Conservation (phyloP, 2,329 filamentous ascomycete species). For the Aspergillus quadrilineatus region DNA sequence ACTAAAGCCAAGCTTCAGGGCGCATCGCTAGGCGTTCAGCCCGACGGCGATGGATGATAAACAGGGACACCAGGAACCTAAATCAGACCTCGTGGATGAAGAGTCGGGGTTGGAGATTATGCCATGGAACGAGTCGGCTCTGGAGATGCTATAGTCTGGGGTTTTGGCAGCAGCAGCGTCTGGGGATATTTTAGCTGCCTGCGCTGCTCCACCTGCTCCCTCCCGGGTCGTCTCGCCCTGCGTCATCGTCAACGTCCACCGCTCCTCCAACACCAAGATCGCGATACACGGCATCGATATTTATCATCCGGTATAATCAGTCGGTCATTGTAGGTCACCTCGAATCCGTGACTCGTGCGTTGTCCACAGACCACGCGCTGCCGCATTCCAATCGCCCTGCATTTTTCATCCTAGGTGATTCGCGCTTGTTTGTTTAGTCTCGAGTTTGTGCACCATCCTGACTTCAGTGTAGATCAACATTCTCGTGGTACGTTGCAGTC, state of each 20-base stretch:
- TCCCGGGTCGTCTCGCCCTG: background rate
- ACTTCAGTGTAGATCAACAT: conserved; percentile 19
- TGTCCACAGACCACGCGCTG: background rate
- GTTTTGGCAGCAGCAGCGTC: background rate
- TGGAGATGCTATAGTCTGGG: background rate
- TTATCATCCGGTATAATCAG: conserved; percentile 14
- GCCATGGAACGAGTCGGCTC: background rate
- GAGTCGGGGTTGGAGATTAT: background rate
- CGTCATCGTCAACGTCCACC: conserved; percentile 5
- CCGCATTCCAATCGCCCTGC: conserved; percentile 24
- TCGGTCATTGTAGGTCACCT: conserved; percentile 10
- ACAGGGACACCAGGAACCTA: background rate
- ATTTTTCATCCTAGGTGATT: conserved; percentile 18
- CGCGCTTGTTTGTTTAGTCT: conserved; percentile 16
- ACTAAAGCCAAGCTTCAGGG: conserved; percentile 7
- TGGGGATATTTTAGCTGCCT: conserved; percentile 13
- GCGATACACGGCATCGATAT: conserved; percentile 1
- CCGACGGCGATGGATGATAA: background rate
- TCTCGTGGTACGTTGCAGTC: conserved; percentile 16
- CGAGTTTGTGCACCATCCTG: conserved; percentile 10
- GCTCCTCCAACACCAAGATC: background rate
- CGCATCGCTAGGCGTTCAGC: conserved; percentile 1
- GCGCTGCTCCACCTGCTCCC: conserved; percentile 6
- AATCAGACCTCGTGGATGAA: conserved; percentile 3
- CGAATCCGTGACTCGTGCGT: conserved; percentile 7